Conservation (phyloP, 495 filamentous ascomycete genomes). For the Cercophora sp. region DNA sequence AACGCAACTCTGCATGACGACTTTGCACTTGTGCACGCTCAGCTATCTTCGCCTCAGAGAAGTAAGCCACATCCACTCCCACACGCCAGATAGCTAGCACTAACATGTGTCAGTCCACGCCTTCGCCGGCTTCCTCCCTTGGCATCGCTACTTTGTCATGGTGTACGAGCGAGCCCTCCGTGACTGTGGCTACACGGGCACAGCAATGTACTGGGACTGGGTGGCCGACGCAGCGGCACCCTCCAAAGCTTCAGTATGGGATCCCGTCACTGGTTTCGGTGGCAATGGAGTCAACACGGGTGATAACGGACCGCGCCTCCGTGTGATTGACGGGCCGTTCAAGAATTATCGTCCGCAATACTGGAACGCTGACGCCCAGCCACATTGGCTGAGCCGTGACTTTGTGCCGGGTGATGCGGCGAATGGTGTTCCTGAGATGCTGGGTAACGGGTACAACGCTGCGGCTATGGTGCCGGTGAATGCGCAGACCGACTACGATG, state of each 20-base stretch:
- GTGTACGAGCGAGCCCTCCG: neutral
- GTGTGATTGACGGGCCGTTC: conserved; percentile 4
- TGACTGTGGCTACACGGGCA: conserved; percentile 2
- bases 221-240: conserved; percentile 3
- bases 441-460: neutral
- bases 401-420: neutral
- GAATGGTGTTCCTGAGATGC: neutral
- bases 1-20: neutral
- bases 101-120: neutral
- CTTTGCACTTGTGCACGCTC: neutral
- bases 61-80: neutral
- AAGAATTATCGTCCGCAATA: neutral
- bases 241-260: neutral
- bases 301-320: neutral
- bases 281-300: conserved; percentile 3
- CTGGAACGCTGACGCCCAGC: neutral
- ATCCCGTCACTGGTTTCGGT: conserved; percentile 1
- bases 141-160: conserved; percentile 3
- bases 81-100: neutral
- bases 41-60: neutral
- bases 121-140: conserved; percentile 1
- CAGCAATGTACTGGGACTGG: conserved; percentile 11
- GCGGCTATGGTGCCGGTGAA: neutral
- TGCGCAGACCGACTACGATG: neutral
- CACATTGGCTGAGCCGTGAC: conserved; percentile 4